phyloP scores from a whole-genome alignment of 768 basidiomycete species.

The Rhizopogon sp. region DNA sequence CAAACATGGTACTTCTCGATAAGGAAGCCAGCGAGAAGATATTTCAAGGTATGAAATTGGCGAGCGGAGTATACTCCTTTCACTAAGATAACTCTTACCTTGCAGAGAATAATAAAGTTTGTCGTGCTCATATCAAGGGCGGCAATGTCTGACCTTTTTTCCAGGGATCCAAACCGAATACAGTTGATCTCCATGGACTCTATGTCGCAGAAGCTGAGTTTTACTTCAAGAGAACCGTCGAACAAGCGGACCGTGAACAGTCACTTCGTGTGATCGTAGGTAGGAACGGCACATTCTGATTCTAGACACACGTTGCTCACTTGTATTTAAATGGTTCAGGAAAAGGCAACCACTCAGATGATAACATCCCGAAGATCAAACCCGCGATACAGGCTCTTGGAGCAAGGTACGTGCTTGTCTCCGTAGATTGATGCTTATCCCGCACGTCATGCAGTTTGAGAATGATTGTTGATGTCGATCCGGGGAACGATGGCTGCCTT shows the following conservation, averaged over 20 bases:
- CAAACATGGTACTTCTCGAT: slow-evolving; percentile 69
- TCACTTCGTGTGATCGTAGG: slow-evolving; percentile 78
- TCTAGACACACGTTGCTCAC: neutral
- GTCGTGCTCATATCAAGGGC: neutral
- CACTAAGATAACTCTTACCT: neutral
- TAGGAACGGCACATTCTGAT: slow-evolving; percentile 23
- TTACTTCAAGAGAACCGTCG: slow-evolving; percentile 57
- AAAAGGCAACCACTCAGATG: slow-evolving; percentile 78
- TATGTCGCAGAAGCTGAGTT: slow-evolving; percentile 84
- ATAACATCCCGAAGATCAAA: slow-evolving; percentile 73
- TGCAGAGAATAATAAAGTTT: slow-evolving; percentile 2
- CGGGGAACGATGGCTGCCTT: slow-evolving; percentile 73
- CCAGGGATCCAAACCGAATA: slow-evolving; percentile 40
- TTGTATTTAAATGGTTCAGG: slow-evolving; percentile 30
- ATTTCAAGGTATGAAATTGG: slow-evolving; percentile 53
- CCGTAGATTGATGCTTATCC: neutral
- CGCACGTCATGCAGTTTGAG: slow-evolving; percentile 37
- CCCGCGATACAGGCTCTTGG: slow-evolving; percentile 83
- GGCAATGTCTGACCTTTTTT: neutral
- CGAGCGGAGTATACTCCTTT: neutral
- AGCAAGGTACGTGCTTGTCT: slow-evolving; percentile 45
- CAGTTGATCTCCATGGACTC: slow-evolving; percentile 80
- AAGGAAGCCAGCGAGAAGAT: slow-evolving; percentile 79
- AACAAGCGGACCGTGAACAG: slow-evolving; percentile 44
- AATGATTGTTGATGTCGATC: slow-evolving; percentile 66